These are phyloP conservation scores for Colletotrichum liriopes DNA, from an alignment of 2,329 filamentous ascomycete species.

Conservation along the genomic window DNA sequence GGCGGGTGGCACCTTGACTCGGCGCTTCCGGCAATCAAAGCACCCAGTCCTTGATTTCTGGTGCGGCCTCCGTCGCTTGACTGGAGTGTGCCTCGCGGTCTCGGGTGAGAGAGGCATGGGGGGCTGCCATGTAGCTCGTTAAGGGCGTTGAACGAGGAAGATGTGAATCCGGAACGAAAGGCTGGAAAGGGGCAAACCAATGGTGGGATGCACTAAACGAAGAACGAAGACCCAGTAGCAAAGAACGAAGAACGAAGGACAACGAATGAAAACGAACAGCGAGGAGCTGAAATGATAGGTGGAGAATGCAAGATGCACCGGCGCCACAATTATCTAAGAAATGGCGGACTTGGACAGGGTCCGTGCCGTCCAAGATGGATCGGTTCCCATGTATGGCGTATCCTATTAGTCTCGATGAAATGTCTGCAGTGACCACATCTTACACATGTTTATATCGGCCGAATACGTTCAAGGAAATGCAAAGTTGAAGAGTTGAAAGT, in stretches of 20 bases:
- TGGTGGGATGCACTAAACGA: not conserved
- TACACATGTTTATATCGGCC: no score
- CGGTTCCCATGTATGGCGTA: no score
- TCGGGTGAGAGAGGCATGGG: not conserved
- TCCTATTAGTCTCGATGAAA: no score
- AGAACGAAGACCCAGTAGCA: no score
- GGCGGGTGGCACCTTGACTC: constrained; percentile 41
- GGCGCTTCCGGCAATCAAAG: constrained; percentile 39
- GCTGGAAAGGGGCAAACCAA: not conserved
- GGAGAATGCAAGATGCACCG: not conserved
- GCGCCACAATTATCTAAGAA: not conserved
- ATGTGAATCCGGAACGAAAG: not conserved
- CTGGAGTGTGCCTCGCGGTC: not conserved
- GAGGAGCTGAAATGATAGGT: constrained; percentile 47
- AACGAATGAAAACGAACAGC: not conserved
- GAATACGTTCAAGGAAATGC: not conserved
- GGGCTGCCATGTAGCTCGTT: not conserved
- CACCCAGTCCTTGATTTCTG: constrained; percentile 41
- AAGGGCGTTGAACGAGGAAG: constrained; percentile 5
- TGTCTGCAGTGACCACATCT: no score
- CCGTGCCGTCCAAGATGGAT: no score
- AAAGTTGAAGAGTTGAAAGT: no score
- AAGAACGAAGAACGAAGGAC: not conserved
- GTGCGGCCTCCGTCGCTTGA: constrained; percentile 36
- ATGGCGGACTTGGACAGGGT: not conserved